These are phyloP conservation scores for Exserohilum turcica DNA, from an alignment of 2,329 filamentous ascomycete species.

Conservation along the genomic window DNA sequence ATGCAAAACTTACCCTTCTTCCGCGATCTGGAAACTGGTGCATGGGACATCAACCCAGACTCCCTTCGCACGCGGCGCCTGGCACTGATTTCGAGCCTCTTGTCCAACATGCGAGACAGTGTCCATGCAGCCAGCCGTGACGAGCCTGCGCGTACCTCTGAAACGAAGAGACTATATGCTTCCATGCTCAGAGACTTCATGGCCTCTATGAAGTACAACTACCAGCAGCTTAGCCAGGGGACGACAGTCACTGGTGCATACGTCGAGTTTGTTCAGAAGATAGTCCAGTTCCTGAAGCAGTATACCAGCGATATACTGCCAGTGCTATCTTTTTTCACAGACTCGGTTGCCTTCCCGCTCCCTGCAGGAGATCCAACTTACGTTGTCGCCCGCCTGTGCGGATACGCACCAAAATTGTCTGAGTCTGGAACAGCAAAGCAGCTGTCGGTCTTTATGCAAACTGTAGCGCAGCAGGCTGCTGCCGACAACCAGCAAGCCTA, in stretches of 20 bases:
- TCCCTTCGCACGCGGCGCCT: conserved; percentile 62
- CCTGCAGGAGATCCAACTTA: conserved; percentile 65
- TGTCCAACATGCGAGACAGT: conserved; percentile 64
- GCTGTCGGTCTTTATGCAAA: conserved; percentile 63
- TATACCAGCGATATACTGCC: conserved; percentile 62
- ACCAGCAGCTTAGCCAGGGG: conserved; percentile 56
- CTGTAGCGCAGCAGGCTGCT: conserved; percentile 63
- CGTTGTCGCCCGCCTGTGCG: conserved; percentile 64
- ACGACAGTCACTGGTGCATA: conserved; percentile 57
- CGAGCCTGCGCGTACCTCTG: conserved; percentile 38
- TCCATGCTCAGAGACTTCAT: conserved; percentile 62
- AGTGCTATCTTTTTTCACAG: conserved; percentile 64
- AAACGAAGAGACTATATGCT: conserved; percentile 55
- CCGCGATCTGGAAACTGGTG: conserved; percentile 40
- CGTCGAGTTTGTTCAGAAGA: conserved; percentile 64
- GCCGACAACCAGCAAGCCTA: conserved; percentile 63
- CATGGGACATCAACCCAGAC: conserved; percentile 55
- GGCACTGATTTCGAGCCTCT: conserved; percentile 59
- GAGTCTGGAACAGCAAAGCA: conserved; percentile 58
- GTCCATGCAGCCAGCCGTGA: conserved; percentile 44
- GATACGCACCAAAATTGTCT: conserved; percentile 61
- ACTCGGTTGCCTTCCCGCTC: conserved; percentile 64
- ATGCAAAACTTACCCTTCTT: conserved; percentile 64
- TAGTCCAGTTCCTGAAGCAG: conserved; percentile 65
- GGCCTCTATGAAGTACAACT: conserved; percentile 65